These are phyloP conservation scores for Zalaria obscura DNA, from an alignment of 2,329 filamentous ascomycete genomes.

Conservation along the genomic window DNA sequence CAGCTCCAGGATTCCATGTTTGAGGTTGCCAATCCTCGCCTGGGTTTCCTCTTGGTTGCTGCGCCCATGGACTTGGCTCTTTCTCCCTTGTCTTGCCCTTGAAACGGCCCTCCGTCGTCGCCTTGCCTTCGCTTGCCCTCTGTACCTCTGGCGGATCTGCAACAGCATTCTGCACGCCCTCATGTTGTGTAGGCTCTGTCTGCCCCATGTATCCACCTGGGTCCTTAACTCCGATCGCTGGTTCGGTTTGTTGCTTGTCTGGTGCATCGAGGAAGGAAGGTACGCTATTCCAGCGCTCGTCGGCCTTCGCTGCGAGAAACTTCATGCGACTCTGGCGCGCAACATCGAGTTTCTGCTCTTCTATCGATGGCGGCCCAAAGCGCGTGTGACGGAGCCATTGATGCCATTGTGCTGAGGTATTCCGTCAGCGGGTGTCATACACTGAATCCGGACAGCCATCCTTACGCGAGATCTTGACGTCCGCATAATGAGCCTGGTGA, in stretches of 20 bases:
- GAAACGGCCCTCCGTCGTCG: conserved; percentile 17
- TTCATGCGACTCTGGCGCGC: conserved; percentile 44
- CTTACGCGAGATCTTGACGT: conserved; percentile 46
- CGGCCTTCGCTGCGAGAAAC: conserved; percentile 42
- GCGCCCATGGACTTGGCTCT: conserved; percentile 26
- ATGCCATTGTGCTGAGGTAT: conserved; percentile 46
- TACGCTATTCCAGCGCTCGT: conserved; percentile 46
- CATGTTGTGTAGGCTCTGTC: conserved; percentile 15
- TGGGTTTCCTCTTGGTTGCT: conserved; percentile 20
- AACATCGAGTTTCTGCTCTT: conserved; percentile 45
- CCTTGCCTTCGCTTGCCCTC: conserved; percentile 11
- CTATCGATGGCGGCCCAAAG: conserved; percentile 37
- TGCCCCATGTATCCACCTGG: conserved; percentile 22
- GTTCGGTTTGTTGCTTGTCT: conserved; percentile 31
- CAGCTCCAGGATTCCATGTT: conserved; percentile 28
- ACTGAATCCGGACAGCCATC: conserved; percentile 1
- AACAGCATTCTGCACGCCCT: conserved; percentile 18
- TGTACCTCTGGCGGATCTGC: conserved; percentile 17
- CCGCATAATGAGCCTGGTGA: conserved; percentile 38
- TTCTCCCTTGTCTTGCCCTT: conserved; percentile 13
- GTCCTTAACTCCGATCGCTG: conserved; percentile 29
- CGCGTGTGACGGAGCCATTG: conserved; percentile 54
- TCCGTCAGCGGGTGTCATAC: conserved; percentile 1
- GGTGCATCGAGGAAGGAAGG: conserved; percentile 45
- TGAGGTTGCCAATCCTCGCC: conserved; percentile 34